These are phyloP conservation scores for Spathaspora passalidarum DNA, from an alignment of 805 yeast species.

Conservation along the genomic window DNA sequence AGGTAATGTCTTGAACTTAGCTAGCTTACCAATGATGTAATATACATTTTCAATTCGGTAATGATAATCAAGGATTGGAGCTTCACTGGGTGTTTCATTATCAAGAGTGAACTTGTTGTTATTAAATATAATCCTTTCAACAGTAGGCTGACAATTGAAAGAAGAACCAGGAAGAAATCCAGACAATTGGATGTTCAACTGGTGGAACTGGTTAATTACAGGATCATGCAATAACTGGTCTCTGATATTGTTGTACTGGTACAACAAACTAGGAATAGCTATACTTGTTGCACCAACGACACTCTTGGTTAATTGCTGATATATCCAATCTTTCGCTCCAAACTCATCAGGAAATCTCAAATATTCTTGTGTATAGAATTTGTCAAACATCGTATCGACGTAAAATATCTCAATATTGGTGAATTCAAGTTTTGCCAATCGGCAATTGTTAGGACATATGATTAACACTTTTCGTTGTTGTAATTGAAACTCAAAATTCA, in stretches of 20 bases:
- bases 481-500: slow-evolving; percentile 8
- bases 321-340: slow-evolving; percentile 9
- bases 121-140: not conserved
- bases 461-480: slow-evolving; percentile 6
- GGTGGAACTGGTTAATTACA: slow-evolving; percentile 3
- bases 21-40: not conserved
- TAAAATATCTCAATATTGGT: slow-evolving; percentile 9
- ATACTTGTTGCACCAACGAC: slow-evolving; percentile 1
- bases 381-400: slow-evolving; percentile 6
- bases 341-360: slow-evolving; percentile 7
- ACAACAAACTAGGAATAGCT: not conserved
- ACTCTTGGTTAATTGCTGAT: not conserved
- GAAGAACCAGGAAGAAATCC: not conserved
- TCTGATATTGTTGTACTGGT: slow-evolving; percentile 1
- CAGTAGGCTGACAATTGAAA: not conserved
- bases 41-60: slow-evolving; percentile 8
- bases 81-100: not conserved
- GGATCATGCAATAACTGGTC: slow-evolving; percentile 5
- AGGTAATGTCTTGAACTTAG: not conserved
- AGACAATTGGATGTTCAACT: slow-evolving; percentile 3
- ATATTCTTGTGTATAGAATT: not conserved
- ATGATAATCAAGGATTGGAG: slow-evolving; percentile 6
- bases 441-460: slow-evolving; percentile 6
- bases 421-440: not conserved
- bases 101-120: not conserved